These are phyloP conservation scores for Peronospora belbahrii DNA, from an alignment of 352 stramenopile species.

Conservation along the genomic window DNA sequence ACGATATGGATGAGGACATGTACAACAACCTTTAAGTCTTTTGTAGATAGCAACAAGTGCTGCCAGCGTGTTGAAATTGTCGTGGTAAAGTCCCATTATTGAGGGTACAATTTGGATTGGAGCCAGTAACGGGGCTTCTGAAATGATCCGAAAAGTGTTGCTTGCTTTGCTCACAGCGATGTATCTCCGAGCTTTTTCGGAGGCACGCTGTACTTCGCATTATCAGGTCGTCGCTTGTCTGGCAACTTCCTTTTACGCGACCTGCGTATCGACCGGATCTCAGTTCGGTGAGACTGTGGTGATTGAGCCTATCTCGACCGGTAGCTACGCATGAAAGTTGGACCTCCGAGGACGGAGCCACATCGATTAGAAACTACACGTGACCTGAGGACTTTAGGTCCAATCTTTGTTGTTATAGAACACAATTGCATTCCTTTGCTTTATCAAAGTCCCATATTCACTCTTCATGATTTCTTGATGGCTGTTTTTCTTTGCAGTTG, in stretches of 20 bases:
- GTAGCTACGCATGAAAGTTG: no score
- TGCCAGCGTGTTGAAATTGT: no score
- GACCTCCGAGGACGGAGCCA: no score
- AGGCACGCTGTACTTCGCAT: no score
- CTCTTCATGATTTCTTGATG: constrained; percentile 1
- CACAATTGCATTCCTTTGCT: neutral
- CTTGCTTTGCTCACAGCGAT: no score
- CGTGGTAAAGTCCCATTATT: constrained; percentile 14
- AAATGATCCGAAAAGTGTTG: no score
- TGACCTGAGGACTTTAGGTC: neutral
- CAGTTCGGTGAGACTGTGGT: constrained; percentile 64
- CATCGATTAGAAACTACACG: no score
- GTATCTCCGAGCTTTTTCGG: no score
- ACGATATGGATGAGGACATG: constrained; percentile 41
- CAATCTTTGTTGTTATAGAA: neutral
- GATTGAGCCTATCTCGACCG: constrained; percentile 40
- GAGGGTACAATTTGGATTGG: constrained; percentile 33
- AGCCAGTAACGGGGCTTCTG: no score
- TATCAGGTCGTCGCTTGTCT: no score
- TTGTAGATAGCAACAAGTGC: no score
- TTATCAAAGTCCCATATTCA: neutral
- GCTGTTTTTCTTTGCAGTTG: constrained; percentile 2
- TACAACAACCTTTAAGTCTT: constrained; percentile 45
- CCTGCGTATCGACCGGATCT: constrained; percentile 54
- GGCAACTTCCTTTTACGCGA: no score